Percentiles rank a stretch among this genome's conserved stretches.
Conservation (phyloP, 2,329 filamentous ascomycete species). For the Cladosporium sp. region DNA sequence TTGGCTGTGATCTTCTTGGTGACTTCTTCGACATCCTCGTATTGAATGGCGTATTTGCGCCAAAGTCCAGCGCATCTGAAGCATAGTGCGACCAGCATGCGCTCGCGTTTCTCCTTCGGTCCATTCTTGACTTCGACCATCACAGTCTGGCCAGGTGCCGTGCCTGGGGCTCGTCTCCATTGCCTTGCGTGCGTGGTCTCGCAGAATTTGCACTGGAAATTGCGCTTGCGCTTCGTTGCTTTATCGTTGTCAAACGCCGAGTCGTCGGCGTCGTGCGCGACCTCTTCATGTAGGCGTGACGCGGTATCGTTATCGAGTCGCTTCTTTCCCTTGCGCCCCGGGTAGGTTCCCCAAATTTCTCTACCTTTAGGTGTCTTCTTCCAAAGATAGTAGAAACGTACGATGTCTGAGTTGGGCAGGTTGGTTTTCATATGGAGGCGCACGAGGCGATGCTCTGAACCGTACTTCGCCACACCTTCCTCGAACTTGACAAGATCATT, state of each 20-base stretch:
- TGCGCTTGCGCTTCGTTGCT: constrained; percentile 73
- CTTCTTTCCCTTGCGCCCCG: constrained; percentile 86
- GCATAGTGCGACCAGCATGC: constrained; percentile 80
- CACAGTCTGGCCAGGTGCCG: constrained; percentile 68
- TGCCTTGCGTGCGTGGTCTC: constrained; percentile 75
- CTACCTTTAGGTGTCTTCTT: constrained; percentile 87
- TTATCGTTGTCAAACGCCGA: constrained; percentile 94
- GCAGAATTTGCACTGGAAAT: constrained; percentile 95
- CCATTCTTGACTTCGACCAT: constrained; percentile 64
- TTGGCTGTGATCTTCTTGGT: constrained; percentile 82
- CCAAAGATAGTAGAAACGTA: constrained; percentile 96
- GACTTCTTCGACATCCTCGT: constrained; percentile 90
- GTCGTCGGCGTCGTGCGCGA: constrained; percentile 89
- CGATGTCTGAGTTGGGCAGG: constrained; percentile 74
- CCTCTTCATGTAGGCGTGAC: constrained; percentile 82
- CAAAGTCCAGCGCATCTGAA: constrained; percentile 88
- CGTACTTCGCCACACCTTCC: constrained; percentile 84
- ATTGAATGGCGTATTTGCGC: constrained; percentile 94
- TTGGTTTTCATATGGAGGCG: constrained; percentile 78
- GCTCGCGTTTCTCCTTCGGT: constrained; percentile 72
- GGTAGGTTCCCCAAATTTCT: constrained; percentile 86
- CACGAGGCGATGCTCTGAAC: constrained; percentile 82
- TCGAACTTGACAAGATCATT: constrained; percentile 88
- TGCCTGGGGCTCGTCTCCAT: constrained; percentile 86
- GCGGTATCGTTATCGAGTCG: constrained; percentile 62